Conservation (phyloP, 2,329 filamentous ascomycete genomes). For the Allantophomopsis cytisporea region DNA sequence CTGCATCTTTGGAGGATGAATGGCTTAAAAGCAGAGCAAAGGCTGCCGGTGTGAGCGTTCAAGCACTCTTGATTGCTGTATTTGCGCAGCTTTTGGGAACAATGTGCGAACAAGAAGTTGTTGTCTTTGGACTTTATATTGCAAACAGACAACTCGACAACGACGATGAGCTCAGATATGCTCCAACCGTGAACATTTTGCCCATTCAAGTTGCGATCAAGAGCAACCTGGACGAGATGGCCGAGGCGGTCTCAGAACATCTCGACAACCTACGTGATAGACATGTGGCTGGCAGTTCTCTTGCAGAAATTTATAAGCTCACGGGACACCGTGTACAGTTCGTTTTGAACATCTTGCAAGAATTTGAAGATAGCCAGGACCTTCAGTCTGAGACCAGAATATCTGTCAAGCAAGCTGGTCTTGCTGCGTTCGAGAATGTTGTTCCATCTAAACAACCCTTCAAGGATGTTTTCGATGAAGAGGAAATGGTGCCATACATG, state of each 20-base stretch:
- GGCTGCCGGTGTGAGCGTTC: conserved; percentile 46
- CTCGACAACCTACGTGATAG: conserved; percentile 43
- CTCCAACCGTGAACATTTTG: conserved; percentile 69
- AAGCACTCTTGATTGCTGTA: conserved; percentile 63
- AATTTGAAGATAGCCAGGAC: no score
- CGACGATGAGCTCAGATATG: conserved; percentile 26
- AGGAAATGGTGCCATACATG: no score
- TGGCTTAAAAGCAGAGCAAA: conserved; percentile 28
- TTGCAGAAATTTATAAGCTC: conserved; percentile 65
- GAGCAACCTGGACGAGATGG: conserved; percentile 31
- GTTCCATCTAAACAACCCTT: no score
- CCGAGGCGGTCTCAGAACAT: conserved; percentile 52
- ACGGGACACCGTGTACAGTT: conserved; percentile 39
- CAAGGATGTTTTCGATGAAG: no score
- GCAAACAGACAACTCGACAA: conserved; percentile 54
- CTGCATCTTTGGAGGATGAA: conserved; percentile 24
- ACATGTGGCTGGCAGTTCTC: conserved; percentile 41
- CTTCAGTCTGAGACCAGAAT: no score
- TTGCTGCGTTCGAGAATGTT: no score
- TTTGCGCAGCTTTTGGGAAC: conserved; percentile 35
- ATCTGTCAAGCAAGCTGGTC: no score
- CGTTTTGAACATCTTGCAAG: no score
- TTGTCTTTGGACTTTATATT: conserved; percentile 69
- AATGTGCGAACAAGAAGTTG: conserved; percentile 15
- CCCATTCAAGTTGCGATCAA: conserved; percentile 44